phyloP scores from a whole-genome alignment of 1,139 yeast genomes.

The Yamadazyma buinensis region DNA sequence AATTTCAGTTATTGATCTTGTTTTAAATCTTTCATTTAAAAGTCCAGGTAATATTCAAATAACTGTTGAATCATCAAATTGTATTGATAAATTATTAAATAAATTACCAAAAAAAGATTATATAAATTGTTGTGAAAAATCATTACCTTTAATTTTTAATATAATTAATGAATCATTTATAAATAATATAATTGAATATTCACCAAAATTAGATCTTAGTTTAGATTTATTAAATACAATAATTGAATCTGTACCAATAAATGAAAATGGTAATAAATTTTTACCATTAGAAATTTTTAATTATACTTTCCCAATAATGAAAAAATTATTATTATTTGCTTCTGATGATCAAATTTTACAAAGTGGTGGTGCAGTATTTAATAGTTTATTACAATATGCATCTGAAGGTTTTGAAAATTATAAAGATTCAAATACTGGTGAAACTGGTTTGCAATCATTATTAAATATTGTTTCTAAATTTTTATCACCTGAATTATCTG shows the following conservation, averaged over 20 bases:
- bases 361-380: constrained; percentile 71
- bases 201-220: constrained; percentile 61
- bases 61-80: constrained; percentile 58
- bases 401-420: constrained; percentile 42
- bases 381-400: constrained; percentile 55
- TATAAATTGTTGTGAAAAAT: constrained; percentile 44
- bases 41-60: constrained; percentile 75
- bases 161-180: constrained; percentile 25
- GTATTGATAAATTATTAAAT: constrained; percentile 54
- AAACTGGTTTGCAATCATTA: constrained; percentile 52
- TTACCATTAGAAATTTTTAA: constrained; percentile 49
- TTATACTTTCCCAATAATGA: constrained; percentile 49
- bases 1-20: constrained; percentile 42
- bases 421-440: constrained; percentile 31
- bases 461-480: constrained; percentile 65
- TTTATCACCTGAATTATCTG: constrained; percentile 68
- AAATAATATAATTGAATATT: constrained; percentile 31
- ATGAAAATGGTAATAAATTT: constrained; percentile 29
- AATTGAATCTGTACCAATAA: constrained; percentile 34
- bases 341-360: constrained; percentile 80
- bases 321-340: constrained; percentile 49
- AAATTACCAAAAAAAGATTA: constrained; percentile 45
- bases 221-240: constrained; percentile 64
- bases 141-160: constrained; percentile 48
- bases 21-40: constrained; percentile 63